Evolutionary conservation across 805 yeast species (phyloP).

Genomic region (Teunomyces barrocoloradensis): DNA sequence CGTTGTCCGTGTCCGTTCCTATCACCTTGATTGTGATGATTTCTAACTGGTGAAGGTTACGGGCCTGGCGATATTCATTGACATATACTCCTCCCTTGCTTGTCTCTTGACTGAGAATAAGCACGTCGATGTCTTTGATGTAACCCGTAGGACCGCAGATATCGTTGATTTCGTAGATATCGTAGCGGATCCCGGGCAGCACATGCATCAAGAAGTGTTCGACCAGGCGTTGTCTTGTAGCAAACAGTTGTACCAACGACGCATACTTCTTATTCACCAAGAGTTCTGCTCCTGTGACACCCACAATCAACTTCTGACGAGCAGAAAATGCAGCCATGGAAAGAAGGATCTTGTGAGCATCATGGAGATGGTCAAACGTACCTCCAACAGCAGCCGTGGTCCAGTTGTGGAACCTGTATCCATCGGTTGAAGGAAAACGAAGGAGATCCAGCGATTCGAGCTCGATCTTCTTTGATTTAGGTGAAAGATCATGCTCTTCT

Average conservation of each 20-base stretch:
- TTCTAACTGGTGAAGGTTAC: constrained; percentile 50
- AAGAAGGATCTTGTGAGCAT: constrained; percentile 86
- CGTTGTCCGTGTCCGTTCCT: constrained; percentile 44
- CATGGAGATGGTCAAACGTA: constrained; percentile 94
- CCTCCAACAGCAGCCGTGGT: constrained; percentile 77
- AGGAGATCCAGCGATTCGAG: neutral
- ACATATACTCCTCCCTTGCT: constrained; percentile 68
- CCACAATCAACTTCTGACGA: constrained; percentile 58
- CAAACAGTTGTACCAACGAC: constrained; percentile 60
- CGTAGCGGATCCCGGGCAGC: constrained; percentile 31
- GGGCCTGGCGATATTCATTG: constrained; percentile 59
- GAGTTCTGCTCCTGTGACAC: constrained; percentile 76
- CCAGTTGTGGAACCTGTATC: constrained; percentile 2
- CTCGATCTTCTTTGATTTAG: neutral
- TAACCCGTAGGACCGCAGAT: constrained; percentile 93
- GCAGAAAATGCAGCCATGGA: constrained; percentile 70
- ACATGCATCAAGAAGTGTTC: constrained; percentile 41
- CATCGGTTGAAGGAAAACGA: neutral
- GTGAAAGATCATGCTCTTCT: neutral
- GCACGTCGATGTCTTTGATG: constrained; percentile 67
- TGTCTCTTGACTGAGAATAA: constrained; percentile 82
- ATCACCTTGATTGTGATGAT: constrained; percentile 46
- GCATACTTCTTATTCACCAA: constrained; percentile 72
- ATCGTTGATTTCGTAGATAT: constrained; percentile 68
- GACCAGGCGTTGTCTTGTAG: constrained; percentile 48